phyloP scores from a whole-genome alignment of 148 eudicot species.

The Spergularia marina region DNA sequence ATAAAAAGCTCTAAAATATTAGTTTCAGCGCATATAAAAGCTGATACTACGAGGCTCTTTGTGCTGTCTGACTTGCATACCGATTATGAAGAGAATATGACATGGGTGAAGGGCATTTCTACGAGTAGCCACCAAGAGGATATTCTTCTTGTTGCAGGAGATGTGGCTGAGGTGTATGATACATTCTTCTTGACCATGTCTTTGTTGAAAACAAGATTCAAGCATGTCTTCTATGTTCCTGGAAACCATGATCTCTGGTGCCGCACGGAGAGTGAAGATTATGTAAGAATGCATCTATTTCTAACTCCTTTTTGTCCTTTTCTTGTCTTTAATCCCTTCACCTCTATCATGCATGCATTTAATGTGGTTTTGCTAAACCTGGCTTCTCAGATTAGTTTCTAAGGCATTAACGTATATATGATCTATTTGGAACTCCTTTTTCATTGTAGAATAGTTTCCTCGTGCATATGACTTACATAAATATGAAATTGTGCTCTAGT shows the following conservation, averaged over 20 bases:
- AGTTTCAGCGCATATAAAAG: conserved; percentile 20
- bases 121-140: conserved; percentile 32
- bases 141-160: conserved; percentile 65
- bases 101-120: conserved; percentile 50
- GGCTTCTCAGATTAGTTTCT: neutral
- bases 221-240: conserved; percentile 59
- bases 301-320: neutral
- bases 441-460: no score
- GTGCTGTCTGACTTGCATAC: conserved; percentile 68
- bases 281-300: conserved; percentile 32
- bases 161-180: conserved; percentile 58
- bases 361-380: neutral
- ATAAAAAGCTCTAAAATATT: conserved; percentile 24
- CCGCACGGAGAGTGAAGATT: conserved; percentile 43
- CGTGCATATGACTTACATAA: no score
- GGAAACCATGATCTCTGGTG: conserved; percentile 82
- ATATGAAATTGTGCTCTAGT: no score
- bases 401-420: no score
- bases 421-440: no score
- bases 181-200: conserved; percentile 56
- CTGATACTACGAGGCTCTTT: conserved; percentile 38
- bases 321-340: neutral
- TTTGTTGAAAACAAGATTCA: conserved; percentile 47
- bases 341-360: neutral
- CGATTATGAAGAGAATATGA: conserved; percentile 67